Evolutionary conservation across 2,329 filamentous ascomycete species (phyloP).

Genomic region (Colletotrichum camelliae): DNA sequence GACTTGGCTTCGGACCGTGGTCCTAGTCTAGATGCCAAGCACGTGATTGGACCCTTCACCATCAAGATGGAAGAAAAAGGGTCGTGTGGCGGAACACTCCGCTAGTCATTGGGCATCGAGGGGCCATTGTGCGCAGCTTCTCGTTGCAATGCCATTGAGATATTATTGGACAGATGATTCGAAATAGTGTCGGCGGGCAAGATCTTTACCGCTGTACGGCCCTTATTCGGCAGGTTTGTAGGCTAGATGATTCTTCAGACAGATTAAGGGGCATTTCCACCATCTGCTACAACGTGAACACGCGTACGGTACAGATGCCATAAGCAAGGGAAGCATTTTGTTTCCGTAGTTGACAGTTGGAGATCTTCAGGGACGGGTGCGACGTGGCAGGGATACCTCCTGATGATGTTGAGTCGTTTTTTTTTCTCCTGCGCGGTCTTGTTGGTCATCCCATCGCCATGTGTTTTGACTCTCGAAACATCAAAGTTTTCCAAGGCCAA

Average conservation of each 20-base stretch:
- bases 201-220: neutral
- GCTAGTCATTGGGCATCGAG: neutral
- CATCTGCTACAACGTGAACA: neutral
- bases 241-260: neutral
- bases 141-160: neutral
- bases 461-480: conserved; percentile 2
- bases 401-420: neutral
- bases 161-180: neutral
- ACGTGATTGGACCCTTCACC: neutral
- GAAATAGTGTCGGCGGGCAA: neutral
- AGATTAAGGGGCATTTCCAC: neutral
- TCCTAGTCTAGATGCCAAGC: neutral
- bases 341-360: neutral
- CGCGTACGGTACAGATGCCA: neutral
- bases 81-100: neutral
- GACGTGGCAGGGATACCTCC: neutral
- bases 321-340: neutral
- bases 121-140: neutral
- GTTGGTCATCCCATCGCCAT: neutral
- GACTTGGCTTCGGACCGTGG: neutral
- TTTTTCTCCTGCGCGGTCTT: neutral
- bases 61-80: neutral
- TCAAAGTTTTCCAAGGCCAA: neutral
- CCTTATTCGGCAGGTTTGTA: neutral
- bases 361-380: neutral